A percentile compares a stretch with the other conserved stretches of the same genome.
Conservation (phyloP, 148 eudicot species). For the Tetragonia tetragonoides region DNA sequence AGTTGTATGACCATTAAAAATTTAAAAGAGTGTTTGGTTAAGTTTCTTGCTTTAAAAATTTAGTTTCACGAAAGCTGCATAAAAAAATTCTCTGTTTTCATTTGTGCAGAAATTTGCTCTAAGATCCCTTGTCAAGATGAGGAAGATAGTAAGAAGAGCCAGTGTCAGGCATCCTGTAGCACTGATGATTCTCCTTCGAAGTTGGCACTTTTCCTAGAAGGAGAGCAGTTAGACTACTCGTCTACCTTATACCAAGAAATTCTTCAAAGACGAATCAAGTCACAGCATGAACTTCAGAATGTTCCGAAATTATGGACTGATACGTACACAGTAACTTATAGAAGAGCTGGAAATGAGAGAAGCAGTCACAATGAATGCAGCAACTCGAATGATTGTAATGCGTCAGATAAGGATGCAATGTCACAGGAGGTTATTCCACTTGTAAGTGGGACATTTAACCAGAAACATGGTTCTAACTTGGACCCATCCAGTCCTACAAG, state of each 20-base stretch:
- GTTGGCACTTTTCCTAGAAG: constrained; percentile 67
- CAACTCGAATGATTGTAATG: constrained; percentile 12
- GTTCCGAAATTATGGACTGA: constrained; percentile 54
- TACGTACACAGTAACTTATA: constrained; percentile 57
- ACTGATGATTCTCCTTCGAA: constrained; percentile 40
- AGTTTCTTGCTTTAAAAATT: not conserved
- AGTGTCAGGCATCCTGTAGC: constrained; percentile 28
- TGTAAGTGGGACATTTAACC: constrained; percentile 37
- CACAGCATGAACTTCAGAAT: constrained; percentile 36
- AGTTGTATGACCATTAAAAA: not conserved
- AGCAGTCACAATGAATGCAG: constrained; percentile 10
- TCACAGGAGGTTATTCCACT: constrained; percentile 40
- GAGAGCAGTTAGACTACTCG: constrained; percentile 43
- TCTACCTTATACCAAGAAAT: constrained; percentile 76
- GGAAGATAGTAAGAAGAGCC: constrained; percentile 22
- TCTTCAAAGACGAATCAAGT: constrained; percentile 43
- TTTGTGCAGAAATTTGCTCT: constrained; percentile 26
- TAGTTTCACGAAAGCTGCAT: not conserved
- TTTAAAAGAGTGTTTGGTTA: not conserved
- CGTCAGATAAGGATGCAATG: constrained; percentile 24
- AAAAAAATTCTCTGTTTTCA: not conserved
- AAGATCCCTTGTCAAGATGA: not conserved
- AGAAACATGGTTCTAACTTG: constrained; percentile 42
- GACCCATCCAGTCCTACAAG: constrained; percentile 49
- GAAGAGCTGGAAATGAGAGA: constrained; percentile 33